Evolutionary conservation across 192 early-diverging fungal genomes (phyloP).

Genomic region (Umbelopsis vinacea): DNA sequence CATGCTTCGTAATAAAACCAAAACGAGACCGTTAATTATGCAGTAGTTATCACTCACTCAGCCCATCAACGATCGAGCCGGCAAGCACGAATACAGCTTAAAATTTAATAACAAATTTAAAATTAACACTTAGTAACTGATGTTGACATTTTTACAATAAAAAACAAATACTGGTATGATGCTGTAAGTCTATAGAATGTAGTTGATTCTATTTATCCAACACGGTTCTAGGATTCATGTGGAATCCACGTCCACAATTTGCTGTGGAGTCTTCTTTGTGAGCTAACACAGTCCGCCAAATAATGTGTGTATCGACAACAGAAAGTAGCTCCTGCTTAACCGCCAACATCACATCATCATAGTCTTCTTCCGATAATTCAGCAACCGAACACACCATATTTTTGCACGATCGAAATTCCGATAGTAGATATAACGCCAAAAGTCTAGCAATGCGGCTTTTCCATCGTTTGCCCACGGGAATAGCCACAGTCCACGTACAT

Average conservation of each 20-base stretch:
- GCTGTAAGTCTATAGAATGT: too few relatives aligned
- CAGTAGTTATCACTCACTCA: too few relatives aligned
- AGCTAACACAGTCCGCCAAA: constrained; percentile 10
- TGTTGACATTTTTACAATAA: too few relatives aligned
- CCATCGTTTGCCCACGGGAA: constrained; percentile 12
- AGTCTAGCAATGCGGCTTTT: constrained; percentile 13
- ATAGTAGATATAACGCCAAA: constrained; percentile 4
- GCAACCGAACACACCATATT: constrained; percentile 16
- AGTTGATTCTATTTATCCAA: too few relatives aligned
- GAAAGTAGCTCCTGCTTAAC: constrained; percentile 6
- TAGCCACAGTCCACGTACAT: constrained; percentile 12
- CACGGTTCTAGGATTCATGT: too few relatives aligned
- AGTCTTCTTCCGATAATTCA: background rate
- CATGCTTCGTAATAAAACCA: too few relatives aligned
- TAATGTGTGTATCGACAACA: background rate
- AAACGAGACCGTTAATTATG: too few relatives aligned
- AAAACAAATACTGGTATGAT: too few relatives aligned
- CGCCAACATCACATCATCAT: constrained; percentile 13
- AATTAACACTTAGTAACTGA: too few relatives aligned
- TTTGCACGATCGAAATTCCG: constrained; percentile 12
- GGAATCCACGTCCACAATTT: background rate
- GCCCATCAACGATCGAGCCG: too few relatives aligned
- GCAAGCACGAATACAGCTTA: too few relatives aligned
- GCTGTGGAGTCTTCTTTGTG: background rate
- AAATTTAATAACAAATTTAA: too few relatives aligned